These are phyloP conservation scores for Phaeosphaeriaceae sp. DNA, from an alignment of 2,329 filamentous ascomycete species.

Conservation along the genomic window DNA sequence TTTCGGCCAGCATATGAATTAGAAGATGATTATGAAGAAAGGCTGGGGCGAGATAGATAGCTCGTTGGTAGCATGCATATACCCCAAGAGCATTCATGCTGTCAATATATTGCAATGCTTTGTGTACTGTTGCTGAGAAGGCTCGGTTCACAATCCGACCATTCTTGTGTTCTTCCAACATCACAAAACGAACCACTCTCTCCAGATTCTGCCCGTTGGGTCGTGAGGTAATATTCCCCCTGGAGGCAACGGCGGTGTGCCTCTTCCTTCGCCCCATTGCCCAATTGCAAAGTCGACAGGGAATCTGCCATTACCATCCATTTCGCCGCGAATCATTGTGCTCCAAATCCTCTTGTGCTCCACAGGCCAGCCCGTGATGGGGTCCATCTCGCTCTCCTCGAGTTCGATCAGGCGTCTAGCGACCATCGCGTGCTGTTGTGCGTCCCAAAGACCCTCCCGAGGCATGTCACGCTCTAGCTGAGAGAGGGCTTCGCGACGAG, in stretches of 20 bases:
- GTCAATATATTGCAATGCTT: background rate
- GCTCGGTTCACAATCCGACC: background rate
- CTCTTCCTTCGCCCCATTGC: slow-evolving; percentile 16
- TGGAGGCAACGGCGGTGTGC: slow-evolving; percentile 16
- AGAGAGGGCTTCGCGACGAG: slow-evolving; percentile 26
- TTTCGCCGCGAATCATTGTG: slow-evolving; percentile 21
- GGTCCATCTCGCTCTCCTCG: slow-evolving; percentile 28
- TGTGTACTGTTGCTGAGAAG: background rate
- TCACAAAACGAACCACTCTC: slow-evolving; percentile 17
- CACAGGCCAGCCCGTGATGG: slow-evolving; percentile 25
- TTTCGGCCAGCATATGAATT: slow-evolving; percentile 51
- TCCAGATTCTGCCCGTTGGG: slow-evolving; percentile 8
- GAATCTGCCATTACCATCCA: slow-evolving; percentile 24
- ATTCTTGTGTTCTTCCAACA: background rate
- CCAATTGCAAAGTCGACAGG: slow-evolving; percentile 13
- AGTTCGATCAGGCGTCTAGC: slow-evolving; percentile 27
- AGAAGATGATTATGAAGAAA: slow-evolving; percentile 50
- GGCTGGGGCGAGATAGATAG: slow-evolving; percentile 47
- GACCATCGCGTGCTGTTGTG: slow-evolving; percentile 21
- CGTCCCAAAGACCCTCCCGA: slow-evolving; percentile 31
- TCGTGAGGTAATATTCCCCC: slow-evolving; percentile 5
- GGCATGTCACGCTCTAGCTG: slow-evolving; percentile 24
- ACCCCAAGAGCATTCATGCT: slow-evolving; percentile 1
- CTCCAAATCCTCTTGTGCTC: slow-evolving; percentile 22
- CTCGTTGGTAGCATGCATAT: background rate